Percentiles rank a stretch among this genome's conserved stretches.
Evolutionary conservation across 2,329 filamentous ascomycete genomes (phyloP).

Genomic region (Cryphonectria parasitica): DNA sequence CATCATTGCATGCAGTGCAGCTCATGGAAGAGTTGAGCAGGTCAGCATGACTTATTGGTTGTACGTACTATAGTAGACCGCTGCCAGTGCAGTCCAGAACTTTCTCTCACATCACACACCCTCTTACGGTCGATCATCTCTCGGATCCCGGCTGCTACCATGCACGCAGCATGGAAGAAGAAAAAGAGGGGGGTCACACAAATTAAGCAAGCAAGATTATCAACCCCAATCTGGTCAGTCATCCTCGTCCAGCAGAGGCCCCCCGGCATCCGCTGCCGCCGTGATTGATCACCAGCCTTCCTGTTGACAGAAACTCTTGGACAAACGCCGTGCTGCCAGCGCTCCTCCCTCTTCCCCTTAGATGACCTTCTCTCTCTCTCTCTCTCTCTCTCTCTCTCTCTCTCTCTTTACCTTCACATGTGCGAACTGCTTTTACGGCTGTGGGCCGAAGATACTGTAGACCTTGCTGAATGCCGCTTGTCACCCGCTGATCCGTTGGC

Average conservation of each 20-base stretch:
- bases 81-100: neutral
- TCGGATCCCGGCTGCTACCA: neutral
- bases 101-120: too few relatives aligned
- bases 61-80: too few relatives aligned
- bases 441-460: slow-evolving; percentile 11
- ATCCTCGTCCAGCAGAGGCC: neutral
- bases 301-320: neutral
- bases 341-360: neutral
- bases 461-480: neutral
- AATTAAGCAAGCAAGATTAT: too few relatives aligned
- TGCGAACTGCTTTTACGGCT: slow-evolving; percentile 11
- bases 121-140: neutral
- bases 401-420: slow-evolving; percentile 4
- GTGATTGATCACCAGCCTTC: neutral
- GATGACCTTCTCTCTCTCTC: neutral
- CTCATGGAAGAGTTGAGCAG: neutral
- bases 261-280: neutral
- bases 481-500: neutral
- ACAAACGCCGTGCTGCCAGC: neutral
- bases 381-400: too few relatives aligned
- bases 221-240: neutral
- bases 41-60: neutral
- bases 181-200: neutral
- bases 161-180: neutral
- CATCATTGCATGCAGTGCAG: neutral